Conservation (phyloP, 805 yeast species). For the Ogataea glucozyma region DNA sequence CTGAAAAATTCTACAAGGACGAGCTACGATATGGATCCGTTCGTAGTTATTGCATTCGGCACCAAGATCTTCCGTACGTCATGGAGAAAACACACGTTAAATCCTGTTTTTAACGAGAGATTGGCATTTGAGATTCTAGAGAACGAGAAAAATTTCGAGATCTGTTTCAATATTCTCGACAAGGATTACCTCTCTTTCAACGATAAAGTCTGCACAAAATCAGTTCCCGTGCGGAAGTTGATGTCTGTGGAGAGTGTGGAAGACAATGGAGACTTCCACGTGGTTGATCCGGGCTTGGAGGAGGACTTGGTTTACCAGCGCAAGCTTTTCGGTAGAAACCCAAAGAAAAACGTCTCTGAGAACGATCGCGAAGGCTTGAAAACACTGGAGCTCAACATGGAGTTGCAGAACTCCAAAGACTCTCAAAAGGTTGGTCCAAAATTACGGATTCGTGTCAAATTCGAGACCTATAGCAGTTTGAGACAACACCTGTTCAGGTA, state of each 20-base stretch:
- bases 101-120: slow-evolving; percentile 80
- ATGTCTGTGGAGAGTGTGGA: slow-evolving; percentile 17
- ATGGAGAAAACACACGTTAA: slow-evolving; percentile 76
- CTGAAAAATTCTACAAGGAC: slow-evolving; percentile 66
- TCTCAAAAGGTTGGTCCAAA: slow-evolving; percentile 49
- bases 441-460: slow-evolving; percentile 61
- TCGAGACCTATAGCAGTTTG: slow-evolving; percentile 62
- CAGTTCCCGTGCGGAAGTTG: slow-evolving; percentile 50
- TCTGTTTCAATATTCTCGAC: slow-evolving; percentile 76
- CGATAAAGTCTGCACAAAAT: slow-evolving; percentile 73
- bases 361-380: slow-evolving; percentile 43
- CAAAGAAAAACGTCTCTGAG: slow-evolving; percentile 36
- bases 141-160: slow-evolving; percentile 62
- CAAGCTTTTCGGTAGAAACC: slow-evolving; percentile 28
- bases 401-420: slow-evolving; percentile 34
- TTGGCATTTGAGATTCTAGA: slow-evolving; percentile 74
- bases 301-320: slow-evolving; percentile 14
- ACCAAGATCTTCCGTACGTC: slow-evolving; percentile 83
- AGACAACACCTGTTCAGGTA: slow-evolving; percentile 71
- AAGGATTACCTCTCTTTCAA: slow-evolving; percentile 81
- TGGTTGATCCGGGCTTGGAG: slow-evolving; percentile 19
- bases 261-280: slow-evolving; percentile 13
- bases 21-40: slow-evolving; percentile 95
- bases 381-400: slow-evolving; percentile 40
- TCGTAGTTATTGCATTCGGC: slow-evolving; percentile 88